Conservation (phyloP, 1,284 basidiomycete species). For the Cutaneotrichosporon cyanovorans region DNA sequence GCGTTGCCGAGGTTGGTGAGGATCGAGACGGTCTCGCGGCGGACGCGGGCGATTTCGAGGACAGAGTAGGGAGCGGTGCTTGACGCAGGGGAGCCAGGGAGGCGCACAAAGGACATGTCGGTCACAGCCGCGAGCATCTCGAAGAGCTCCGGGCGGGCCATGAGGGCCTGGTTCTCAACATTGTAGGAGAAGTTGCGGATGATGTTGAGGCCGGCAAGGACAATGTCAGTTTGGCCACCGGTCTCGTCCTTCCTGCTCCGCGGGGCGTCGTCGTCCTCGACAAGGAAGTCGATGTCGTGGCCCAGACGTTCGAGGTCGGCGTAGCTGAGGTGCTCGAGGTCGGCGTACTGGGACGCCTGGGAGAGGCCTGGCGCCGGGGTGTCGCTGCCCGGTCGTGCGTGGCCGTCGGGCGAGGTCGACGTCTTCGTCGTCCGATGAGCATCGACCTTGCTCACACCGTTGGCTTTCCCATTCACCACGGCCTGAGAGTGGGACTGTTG, state of each 20-base stretch:
- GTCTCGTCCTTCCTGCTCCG: conserved; percentile 15
- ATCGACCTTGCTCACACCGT: no score
- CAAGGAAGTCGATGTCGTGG: conserved; percentile 71
- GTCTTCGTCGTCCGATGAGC: no score
- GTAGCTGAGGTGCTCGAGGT: conserved; percentile 66
- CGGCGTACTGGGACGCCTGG: conserved; percentile 40
- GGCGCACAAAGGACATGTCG: conserved; percentile 48
- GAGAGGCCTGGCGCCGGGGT: neutral
- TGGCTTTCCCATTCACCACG: no score
- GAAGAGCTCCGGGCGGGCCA: conserved; percentile 60
- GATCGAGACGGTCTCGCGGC: conserved; percentile 69
- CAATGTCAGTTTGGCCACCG: conserved; percentile 49
- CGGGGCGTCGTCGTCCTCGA: conserved; percentile 50
- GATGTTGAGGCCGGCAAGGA: conserved; percentile 69
- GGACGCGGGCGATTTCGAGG: conserved; percentile 61
- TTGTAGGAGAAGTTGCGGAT: conserved; percentile 75
- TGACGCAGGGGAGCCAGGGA: conserved; percentile 30
- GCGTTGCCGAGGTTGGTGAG: conserved; percentile 59
- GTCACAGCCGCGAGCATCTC: conserved; percentile 62
- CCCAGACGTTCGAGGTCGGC: conserved; percentile 82
- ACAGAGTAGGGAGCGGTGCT: conserved; percentile 52
- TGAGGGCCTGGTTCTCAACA: conserved; percentile 61
- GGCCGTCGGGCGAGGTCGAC: no score
- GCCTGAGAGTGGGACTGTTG: neutral
- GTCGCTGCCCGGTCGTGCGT: no score